Evolutionary conservation across 208 protist species (phyloP), one percentile per base, ranked within the genome.

Genomic region (Plasmodiophora brassicae): DNA sequence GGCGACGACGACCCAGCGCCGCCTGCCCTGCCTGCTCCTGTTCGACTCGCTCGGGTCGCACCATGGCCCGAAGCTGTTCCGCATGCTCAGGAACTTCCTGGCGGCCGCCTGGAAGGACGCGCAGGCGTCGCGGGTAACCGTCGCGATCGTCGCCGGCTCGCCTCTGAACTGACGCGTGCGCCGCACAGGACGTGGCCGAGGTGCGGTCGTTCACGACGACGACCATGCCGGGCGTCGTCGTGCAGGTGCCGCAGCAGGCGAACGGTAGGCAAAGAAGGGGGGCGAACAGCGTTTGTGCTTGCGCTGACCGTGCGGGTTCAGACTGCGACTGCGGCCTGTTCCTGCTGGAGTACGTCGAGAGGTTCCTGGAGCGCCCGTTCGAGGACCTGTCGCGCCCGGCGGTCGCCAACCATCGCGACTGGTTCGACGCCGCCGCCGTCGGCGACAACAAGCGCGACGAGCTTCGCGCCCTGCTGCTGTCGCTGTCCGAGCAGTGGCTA

Each of bases 301-400:
- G 10, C 41, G 14, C 14, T 78, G 10, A 38, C 41, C 41, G 5
- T 44, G 32, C 5, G 32, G 5, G 20, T 36, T 5, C n/a, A 78
- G 65, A 78, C 41, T 78, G 65, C 65, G 65, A 78, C 41, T 78
- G 65, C n/a, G 65, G 65, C n/a, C 65, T 78, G 5, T 78, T 78
- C 65, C 32, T 78, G 65, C n/a, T 78, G 41, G 32, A 78, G 5
- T 78, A 78, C 41, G 41, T 78, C 5, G 65, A 78, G 65, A 38
- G 41, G 65, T 78, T 78, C 41, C n/a, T 78, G 20, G 14, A 5
- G 5, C 5, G 41, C 41, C 65, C 65, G 5, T 78, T 78, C n/a
- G 20, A n/a, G 5, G 65, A 78, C 41, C n/a, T 78, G 5, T 38
- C 32, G 10, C 32, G 41, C 10, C n/a, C 65, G 65, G 32, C 32